Conservation (phyloP, 768 basidiomycete species). For the Boletus sp. region DNA sequence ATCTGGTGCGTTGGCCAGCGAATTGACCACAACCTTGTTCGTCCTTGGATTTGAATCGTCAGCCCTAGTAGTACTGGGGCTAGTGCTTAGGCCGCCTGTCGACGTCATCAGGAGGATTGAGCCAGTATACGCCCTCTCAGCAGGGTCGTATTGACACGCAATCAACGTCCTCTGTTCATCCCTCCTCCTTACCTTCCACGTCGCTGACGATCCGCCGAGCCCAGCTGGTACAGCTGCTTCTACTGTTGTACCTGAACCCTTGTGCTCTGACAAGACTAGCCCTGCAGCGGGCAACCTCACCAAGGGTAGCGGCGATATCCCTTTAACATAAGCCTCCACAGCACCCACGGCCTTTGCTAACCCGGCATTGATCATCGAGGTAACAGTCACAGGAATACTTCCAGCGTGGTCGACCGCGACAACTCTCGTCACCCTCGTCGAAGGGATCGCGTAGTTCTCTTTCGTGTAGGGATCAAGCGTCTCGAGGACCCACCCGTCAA, state of each 20-base stretch:
- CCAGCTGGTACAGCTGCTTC: slow-evolving; percentile 31
- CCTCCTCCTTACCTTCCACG: slow-evolving; percentile 58
- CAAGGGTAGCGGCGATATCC: slow-evolving; percentile 59
- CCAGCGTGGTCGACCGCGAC: slow-evolving; percentile 86
- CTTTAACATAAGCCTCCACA: slow-evolving; percentile 73
- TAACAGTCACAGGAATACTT: slow-evolving; percentile 78
- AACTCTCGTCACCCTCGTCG: slow-evolving; percentile 81
- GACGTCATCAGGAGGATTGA: slow-evolving; percentile 45
- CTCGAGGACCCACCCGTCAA: slow-evolving; percentile 96
- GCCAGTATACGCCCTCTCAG: slow-evolving; percentile 48
- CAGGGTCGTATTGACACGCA: slow-evolving; percentile 49
- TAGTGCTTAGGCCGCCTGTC: background rate
- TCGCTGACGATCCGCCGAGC: slow-evolving; percentile 24
- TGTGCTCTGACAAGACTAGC: slow-evolving; percentile 53
- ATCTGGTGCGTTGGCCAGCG: slow-evolving; percentile 14
- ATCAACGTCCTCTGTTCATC: slow-evolving; percentile 59
- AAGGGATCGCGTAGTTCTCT: slow-evolving; percentile 93
- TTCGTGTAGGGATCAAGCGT: slow-evolving; percentile 94
- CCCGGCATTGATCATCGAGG: slow-evolving; percentile 78
- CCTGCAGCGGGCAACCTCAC: slow-evolving; percentile 67
- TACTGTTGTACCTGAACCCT: slow-evolving; percentile 30
- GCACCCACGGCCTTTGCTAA: slow-evolving; percentile 69
- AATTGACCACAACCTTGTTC: slow-evolving; percentile 36
- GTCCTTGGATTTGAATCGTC: slow-evolving; percentile 42
- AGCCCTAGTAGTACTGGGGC: slow-evolving; percentile 13